These are phyloP conservation scores for Cytidiella melzeri DNA, from an alignment of 768 basidiomycete genomes.

Conservation along the genomic window DNA sequence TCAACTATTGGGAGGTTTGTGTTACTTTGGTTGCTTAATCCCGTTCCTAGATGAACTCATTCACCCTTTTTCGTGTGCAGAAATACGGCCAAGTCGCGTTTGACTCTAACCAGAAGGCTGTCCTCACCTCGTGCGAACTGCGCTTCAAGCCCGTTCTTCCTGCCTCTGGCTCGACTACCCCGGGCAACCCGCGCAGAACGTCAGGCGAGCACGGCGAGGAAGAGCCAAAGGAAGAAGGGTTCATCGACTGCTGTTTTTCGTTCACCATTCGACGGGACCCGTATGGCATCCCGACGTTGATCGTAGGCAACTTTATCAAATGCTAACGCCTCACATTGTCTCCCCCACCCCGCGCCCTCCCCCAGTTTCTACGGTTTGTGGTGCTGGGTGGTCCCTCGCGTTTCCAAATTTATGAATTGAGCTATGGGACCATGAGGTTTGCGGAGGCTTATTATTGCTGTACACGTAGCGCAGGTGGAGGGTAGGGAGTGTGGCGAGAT, in stretches of 20 bases:
- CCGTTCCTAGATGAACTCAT: not conserved
- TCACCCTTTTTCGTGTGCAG: conserved; percentile 30
- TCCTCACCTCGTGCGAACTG: conserved; percentile 86
- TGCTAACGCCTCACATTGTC: conserved; percentile 32
- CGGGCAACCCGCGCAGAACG: conserved; percentile 8
- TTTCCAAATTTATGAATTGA: no score
- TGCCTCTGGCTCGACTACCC: conserved; percentile 28
- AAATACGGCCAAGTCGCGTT: conserved; percentile 95
- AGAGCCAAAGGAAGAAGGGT: conserved; percentile 56
- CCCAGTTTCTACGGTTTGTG: not conserved
- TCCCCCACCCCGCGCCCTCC: no score
- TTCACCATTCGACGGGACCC: conserved; percentile 82
- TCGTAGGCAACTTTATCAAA: conserved; percentile 84
- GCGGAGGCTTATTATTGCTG: no score
- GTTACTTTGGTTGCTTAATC: not conserved
- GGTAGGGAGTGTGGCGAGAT: no score
- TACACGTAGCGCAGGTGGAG: no score
- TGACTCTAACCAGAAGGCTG: conserved; percentile 87
- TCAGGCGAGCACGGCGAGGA: conserved; percentile 16
- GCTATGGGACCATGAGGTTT: no score
- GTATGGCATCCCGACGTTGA: conserved; percentile 86
- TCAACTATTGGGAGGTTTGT: conserved; percentile 94
- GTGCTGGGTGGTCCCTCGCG: no score
- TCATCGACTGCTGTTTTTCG: conserved; percentile 86
- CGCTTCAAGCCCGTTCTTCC: conserved; percentile 68